phyloP scores from a whole-genome alignment of 345 rosid species.

The Stellera chamaejasme region DNA sequence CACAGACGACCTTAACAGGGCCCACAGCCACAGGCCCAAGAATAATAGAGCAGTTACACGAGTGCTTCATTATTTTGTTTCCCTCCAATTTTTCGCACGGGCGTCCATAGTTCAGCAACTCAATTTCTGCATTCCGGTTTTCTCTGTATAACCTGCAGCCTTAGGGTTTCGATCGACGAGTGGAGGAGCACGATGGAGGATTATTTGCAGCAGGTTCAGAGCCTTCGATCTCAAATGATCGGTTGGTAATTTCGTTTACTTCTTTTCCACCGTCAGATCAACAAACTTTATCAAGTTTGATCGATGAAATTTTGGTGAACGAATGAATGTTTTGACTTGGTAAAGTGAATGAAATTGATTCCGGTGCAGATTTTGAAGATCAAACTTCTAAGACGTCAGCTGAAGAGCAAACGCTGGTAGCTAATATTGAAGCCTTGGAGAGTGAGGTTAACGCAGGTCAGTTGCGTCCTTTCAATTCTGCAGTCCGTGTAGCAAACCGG shows the following conservation, averaged over 20 bases:
- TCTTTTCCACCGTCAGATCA: neutral
- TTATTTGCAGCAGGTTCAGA: constrained; percentile 67
- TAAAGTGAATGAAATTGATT: neutral
- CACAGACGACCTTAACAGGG: no score
- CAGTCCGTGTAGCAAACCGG: neutral
- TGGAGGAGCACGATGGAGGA: constrained; percentile 50
- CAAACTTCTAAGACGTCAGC: constrained; percentile 60
- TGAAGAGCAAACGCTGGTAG: constrained; percentile 55
- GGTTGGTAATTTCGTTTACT: constrained; percentile 42
- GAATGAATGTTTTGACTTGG: neutral
- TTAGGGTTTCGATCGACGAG: no score
- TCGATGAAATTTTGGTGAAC: neutral
- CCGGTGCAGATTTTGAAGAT: constrained; percentile 62
- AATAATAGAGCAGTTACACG: no score
- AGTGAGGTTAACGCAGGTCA: constrained; percentile 48
- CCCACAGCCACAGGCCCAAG: no score
- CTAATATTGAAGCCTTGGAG: constrained; percentile 47
- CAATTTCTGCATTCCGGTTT: no score
- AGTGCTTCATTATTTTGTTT: no score
- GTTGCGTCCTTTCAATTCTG: neutral
- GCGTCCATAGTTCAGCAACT: no score
- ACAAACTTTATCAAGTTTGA: neutral
- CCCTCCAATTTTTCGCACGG: no score
- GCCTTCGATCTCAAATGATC: constrained; percentile 73
- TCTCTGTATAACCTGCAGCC: no score